Conservation (phyloP, 1,139 yeast species). For the Saccharomyces pastorianus region DNA sequence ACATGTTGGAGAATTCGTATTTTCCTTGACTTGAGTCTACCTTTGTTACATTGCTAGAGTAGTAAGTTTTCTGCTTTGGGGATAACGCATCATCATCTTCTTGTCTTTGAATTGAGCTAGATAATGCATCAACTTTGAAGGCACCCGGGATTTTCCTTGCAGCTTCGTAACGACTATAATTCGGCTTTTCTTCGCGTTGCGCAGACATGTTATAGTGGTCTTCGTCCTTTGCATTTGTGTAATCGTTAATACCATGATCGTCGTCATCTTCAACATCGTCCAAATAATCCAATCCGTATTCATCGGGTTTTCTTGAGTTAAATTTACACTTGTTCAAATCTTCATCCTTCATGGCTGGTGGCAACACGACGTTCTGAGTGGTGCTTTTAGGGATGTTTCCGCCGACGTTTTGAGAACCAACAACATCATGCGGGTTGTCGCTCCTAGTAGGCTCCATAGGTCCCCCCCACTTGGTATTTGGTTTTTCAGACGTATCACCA, state of each 20-base stretch:
- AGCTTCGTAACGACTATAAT: not conserved
- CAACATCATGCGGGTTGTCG: not conserved
- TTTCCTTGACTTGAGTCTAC: not conserved
- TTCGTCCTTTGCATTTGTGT: not conserved
- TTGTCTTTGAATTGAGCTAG: not conserved
- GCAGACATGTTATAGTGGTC: too few species aligned
- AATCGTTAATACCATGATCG: not conserved
- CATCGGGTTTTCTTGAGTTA: not conserved
- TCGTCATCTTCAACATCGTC: not conserved
- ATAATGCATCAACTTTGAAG: not conserved
- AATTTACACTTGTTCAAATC: not conserved
- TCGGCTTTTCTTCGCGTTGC: not conserved
- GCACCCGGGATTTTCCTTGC: not conserved
- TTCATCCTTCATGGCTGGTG: not conserved
- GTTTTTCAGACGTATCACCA: too few species aligned
- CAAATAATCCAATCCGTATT: not conserved
- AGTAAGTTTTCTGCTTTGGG: not conserved
- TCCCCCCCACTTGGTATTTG: too few species aligned
- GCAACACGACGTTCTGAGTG: not conserved
- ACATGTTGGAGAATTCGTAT: not conserved
- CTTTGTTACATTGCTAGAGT: not conserved
- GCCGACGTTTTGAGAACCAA: not conserved
- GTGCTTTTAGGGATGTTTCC: not conserved
- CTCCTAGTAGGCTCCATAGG: too few species aligned
- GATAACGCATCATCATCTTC: not conserved